Base-by-base conservation (phyloP, 495 filamentous ascomycete species). In the Aspergillus ostianus region DNA sequence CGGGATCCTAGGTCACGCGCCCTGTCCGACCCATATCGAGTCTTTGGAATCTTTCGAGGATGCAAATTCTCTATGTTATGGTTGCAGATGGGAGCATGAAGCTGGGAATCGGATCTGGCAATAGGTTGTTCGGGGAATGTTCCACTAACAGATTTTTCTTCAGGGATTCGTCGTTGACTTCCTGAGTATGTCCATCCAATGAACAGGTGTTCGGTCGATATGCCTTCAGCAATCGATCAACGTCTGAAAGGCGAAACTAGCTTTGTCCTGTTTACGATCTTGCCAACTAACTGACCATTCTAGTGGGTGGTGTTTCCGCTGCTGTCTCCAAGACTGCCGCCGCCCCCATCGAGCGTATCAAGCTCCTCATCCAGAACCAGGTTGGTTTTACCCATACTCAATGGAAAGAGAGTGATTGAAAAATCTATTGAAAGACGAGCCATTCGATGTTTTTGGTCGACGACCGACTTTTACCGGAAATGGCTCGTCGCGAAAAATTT, bases 361-460 rank as follows among this genome's bases (percentile, higher is more conserved):
- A 98, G 92, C 94, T 98, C 74, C 90, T 98, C 71, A 96, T 98
- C 85, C 94, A 98, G 87, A 98, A 98, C 85, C 94, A 98, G 89
- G 93, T 97, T 75, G 62, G 70, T 73, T 49, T 13, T 4, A 15
- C 36, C 36, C 10, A 61, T 20, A 13, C 19, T 51, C 51, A 47
- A 32, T 50, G 15, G 7, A 4, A 1, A 26, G 15, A n/a, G 10
- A 18, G 46, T 20, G 19, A 50, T 21, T 53, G 51, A 47, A 44
- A 20, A 20, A 41, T 32, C 9, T 41, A 15, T 41, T 12, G 36
- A 41, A 17, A 4, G 10, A 41, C 4, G 12, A 15, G 36, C 13
- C 36, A 41, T 13, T 41, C 36, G 36, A 10, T 7, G 6, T 32
- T 7, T 8, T 1, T 3, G 30, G 30, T 32, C 30, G 7, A 32